Evolutionary conservation across 2,329 filamentous ascomycete species (phyloP).

Genomic region (Penicillium corylophilum): DNA sequence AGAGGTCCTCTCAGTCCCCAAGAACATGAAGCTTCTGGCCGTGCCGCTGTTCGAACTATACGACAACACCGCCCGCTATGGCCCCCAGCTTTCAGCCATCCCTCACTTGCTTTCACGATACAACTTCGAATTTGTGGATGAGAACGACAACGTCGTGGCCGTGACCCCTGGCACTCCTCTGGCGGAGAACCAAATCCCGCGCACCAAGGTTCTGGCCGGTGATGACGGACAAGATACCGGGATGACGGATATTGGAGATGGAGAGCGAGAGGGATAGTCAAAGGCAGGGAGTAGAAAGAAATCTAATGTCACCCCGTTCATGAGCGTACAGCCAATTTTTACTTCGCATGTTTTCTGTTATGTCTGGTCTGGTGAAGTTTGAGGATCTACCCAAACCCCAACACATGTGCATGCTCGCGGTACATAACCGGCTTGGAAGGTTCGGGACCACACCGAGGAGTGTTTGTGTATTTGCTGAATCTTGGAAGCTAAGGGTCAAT

Average conservation of each 20-base stretch:
- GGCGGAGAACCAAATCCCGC: conserved; percentile 58
- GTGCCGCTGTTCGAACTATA: conserved; percentile 97
- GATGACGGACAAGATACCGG: conserved; percentile 34
- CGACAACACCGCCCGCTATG: conserved; percentile 93
- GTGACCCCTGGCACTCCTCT: conserved; percentile 72
- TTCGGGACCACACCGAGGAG: too few species aligned
- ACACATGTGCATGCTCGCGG: background rate
- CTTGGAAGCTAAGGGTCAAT: too few species aligned
- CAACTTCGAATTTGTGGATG: conserved; percentile 97
- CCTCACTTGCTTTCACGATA: conserved; percentile 92
- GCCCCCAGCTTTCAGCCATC: conserved; percentile 92
- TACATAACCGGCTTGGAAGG: background rate
- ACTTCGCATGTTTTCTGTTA: background rate
- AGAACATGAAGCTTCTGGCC: conserved; percentile 99
- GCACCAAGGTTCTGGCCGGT: conserved; percentile 65
- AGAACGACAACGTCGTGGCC: conserved; percentile 82
- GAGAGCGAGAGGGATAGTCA: conserved; percentile 26
- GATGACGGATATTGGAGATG: conserved; percentile 34
- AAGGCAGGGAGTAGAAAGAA: background rate
- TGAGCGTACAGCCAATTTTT: background rate
- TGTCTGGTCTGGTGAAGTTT: background rate
- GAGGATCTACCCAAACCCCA: background rate
- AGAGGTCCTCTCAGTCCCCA: conserved; percentile 95
- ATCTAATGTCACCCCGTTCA: conserved; percentile 2
- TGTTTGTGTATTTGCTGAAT: too few species aligned